Percentiles rank a stretch among this genome's conserved stretches.
Evolutionary conservation across 148 eudicot genomes (phyloP).

Genomic region (Diospyros lotus): DNA sequence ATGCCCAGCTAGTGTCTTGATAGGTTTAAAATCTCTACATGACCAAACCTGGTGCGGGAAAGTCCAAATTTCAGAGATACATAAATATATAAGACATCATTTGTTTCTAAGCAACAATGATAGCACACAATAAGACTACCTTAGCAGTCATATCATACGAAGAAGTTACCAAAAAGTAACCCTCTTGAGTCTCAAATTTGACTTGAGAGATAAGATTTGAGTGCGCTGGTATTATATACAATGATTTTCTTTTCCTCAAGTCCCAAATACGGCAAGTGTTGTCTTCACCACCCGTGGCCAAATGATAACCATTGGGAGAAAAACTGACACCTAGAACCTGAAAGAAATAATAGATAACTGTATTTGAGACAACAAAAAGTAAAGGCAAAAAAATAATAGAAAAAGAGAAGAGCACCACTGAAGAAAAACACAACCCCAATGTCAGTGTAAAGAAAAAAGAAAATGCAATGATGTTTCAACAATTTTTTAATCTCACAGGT

Average conservation of each 20-base stretch:
- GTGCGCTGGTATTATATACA: slow-evolving; percentile 89
- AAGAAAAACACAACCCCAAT: slow-evolving; percentile 3
- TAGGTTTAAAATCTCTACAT: slow-evolving; percentile 76
- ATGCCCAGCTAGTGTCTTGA: slow-evolving; percentile 77
- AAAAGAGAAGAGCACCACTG: slow-evolving; percentile 1
- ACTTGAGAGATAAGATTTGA: slow-evolving; percentile 87
- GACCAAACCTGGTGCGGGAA: slow-evolving; percentile 69
- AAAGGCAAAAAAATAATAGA: neutral
- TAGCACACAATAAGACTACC: slow-evolving; percentile 32
- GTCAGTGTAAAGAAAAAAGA: neutral
- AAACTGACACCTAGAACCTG: slow-evolving; percentile 78
- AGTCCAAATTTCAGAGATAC: slow-evolving; percentile 14
- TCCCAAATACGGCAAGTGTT: slow-evolving; percentile 96
- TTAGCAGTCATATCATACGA: slow-evolving; percentile 90
- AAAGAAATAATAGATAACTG: slow-evolving; percentile 9
- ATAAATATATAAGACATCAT: neutral
- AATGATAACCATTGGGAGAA: slow-evolving; percentile 90
- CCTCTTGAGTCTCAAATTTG: slow-evolving; percentile 97
- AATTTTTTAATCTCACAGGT: slow-evolving; percentile 45
- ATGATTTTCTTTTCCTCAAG: slow-evolving; percentile 69
- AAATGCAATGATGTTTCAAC: neutral
- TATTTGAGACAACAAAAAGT: neutral
- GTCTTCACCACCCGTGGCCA: slow-evolving; percentile 96
- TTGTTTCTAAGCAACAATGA: too few species aligned
- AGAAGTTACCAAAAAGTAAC: slow-evolving; percentile 82